These are phyloP conservation scores for Dinochytrium kinnereticum DNA, from an alignment of 371 early-diverging fungal species.

Conservation along the genomic window DNA sequence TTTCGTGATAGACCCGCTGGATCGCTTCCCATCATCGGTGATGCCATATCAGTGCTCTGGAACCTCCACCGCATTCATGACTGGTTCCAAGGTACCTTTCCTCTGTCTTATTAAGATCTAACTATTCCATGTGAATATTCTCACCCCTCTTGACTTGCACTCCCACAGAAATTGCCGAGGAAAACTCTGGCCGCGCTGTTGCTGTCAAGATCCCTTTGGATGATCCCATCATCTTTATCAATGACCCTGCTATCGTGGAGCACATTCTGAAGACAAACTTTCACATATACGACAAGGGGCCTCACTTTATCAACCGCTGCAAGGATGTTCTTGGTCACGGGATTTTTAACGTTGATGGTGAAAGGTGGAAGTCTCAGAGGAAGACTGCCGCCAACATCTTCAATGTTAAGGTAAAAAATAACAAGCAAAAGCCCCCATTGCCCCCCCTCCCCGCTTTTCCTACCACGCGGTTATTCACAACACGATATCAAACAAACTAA, in stretches of 20 bases:
- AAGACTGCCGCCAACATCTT: slow-evolving; percentile 74
- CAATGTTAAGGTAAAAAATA: slow-evolving; percentile 51
- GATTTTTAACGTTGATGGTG: slow-evolving; percentile 75
- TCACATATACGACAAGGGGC: slow-evolving; percentile 47
- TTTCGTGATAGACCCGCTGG: slow-evolving; percentile 1
- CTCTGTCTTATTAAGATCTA: background rate
- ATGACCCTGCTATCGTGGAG: slow-evolving; percentile 41
- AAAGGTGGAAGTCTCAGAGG: slow-evolving; percentile 68
- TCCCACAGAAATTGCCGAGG: slow-evolving; percentile 3
- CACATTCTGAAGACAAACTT: slow-evolving; percentile 40
- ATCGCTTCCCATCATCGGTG: slow-evolving; percentile 25
- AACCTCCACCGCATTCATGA: slow-evolving; percentile 24
- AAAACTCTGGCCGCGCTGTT: slow-evolving; percentile 8
- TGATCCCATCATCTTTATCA: slow-evolving; percentile 15
- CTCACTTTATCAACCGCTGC: slow-evolving; percentile 7
- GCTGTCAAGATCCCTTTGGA: slow-evolving; percentile 29
- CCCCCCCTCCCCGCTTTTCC: background rate
- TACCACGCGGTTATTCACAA: background rate
- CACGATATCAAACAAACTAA: background rate
- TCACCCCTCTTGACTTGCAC: background rate
- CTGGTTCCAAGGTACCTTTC: background rate
- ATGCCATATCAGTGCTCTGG: slow-evolving; percentile 7
- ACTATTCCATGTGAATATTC: background rate
- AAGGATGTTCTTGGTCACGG: slow-evolving; percentile 64
- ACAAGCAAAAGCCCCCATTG: background rate